Evolutionary conservation across 345 rosid species (phyloP), one percentile per base, ranked within the genome.

Genomic region (Raphanus raphanistrum): DNA sequence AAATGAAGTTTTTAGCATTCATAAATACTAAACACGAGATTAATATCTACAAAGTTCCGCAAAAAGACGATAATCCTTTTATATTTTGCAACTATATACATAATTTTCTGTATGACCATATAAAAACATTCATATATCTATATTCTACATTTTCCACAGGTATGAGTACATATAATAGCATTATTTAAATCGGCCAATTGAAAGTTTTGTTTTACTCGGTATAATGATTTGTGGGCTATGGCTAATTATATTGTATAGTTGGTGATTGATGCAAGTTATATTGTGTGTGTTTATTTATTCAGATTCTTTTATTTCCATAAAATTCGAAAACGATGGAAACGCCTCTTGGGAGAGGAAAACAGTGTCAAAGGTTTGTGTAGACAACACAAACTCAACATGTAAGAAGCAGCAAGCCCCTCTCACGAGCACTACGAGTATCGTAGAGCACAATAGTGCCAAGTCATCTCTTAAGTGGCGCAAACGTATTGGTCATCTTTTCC

Each of bases 261-360:
- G 21, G 21, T 21, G 21, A 21, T 21, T 21, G 21, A 21, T 21
- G 21, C 21, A 21, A 21, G 21, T 21, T 21, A 21, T 21, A 21
- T 21, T 21, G 21, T 21, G 21, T 21, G 21, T 21, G 21, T 21
- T 21, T 21, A 21, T 21, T 21, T 21, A 21, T 21, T 21, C 21
- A 21, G 99, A 91, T 68, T 91, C 99, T 0, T 95, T 95, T 72
- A 95, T 95, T 78, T 92, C 98, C 5, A 95, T 95, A 16, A 89
- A 91, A 79, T 91, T 95, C 74, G 98, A 89, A 82, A 84, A 89
- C 73, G 88, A 91, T 78, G 99, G 98, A 2, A 86, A 75, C 36
- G 90, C 92, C 10, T 92, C 92, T 4, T 92, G 99, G 99, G 99
- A 92, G 74, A 92, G 86, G 80, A 85, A 85, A 75, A 83, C 80